These are phyloP conservation scores for Straminergon stramineum DNA, from an alignment of 225 moss, liverwort and hornwort species.

Conservation along the genomic window DNA sequence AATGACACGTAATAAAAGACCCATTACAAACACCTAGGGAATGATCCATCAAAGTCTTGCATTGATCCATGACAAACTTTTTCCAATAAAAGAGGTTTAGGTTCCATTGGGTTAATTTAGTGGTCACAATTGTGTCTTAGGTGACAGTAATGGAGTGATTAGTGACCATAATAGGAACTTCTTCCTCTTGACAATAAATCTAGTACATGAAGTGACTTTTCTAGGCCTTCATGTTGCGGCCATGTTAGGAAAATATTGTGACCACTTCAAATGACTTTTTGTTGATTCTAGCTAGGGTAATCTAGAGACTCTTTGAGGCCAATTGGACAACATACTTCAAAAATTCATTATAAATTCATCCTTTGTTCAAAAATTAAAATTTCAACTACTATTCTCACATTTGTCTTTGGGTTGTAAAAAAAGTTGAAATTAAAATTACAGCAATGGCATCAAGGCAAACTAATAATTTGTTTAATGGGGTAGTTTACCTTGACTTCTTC, in stretches of 20 bases:
- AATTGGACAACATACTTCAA: background rate
- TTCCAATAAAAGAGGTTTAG: background rate
- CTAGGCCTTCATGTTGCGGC: background rate
- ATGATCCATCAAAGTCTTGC: background rate
- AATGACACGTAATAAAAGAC: rapidly evolving
- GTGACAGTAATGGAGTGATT: rapidly evolving
- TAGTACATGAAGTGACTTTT: background rate
- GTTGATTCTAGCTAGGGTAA: background rate
- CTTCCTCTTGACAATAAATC: rapidly evolving
- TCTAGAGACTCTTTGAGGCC: background rate
- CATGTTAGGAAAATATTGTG: rapidly evolving
- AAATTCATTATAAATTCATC: background rate
- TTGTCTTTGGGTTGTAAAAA: no score
- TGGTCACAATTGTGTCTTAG: background rate
- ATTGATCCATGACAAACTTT: background rate
- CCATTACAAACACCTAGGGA: background rate
- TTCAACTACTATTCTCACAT: background rate
- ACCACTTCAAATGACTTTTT: background rate
- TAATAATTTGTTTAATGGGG: background rate
- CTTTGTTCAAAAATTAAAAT: background rate
- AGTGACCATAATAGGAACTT: background rate
- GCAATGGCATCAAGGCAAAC: background rate
- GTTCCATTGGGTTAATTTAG: background rate
- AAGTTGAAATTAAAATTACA: background rate
- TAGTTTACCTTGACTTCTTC: background rate